Evolutionary conservation across 345 rosid genomes (phyloP).

Genomic region (Citrus hindsii): DNA sequence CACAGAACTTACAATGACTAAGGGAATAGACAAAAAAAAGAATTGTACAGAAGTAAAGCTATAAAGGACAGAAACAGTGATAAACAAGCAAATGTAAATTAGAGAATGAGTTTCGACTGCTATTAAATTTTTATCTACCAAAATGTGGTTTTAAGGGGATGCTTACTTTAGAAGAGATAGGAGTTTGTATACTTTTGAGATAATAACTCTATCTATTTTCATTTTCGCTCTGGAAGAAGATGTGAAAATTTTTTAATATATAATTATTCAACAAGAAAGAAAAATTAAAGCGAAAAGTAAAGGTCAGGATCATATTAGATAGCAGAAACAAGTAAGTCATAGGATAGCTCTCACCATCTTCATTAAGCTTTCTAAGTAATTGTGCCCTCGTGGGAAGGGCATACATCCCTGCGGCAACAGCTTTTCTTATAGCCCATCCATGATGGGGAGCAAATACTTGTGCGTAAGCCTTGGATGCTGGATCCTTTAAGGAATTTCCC

Average conservation of each 20-base stretch:
- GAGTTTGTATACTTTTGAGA: neutral
- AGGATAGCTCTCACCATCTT: constrained; percentile 62
- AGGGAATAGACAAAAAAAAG: neutral
- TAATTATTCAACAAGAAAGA: neutral
- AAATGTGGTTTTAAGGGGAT: neutral
- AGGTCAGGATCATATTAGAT: neutral
- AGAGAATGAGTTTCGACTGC: neutral
- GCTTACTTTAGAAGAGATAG: neutral
- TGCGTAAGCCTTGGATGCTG: constrained; percentile 88
- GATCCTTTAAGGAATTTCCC: constrained; percentile 75
- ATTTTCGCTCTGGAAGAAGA: neutral
- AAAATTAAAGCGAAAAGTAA: neutral
- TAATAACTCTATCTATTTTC: neutral
- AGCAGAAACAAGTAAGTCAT: constrained; percentile 11
- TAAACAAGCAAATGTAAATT: neutral
- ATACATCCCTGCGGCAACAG: constrained; percentile 93
- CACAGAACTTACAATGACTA: neutral
- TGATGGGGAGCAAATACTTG: constrained; percentile 95
- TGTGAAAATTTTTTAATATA: neutral
- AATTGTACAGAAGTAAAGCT: neutral
- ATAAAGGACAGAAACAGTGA: neutral
- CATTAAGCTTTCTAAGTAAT: constrained; percentile 71
- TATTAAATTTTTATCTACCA: neutral
- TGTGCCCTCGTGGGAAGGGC: constrained; percentile 88
- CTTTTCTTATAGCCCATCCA: constrained; percentile 91